Evolutionary conservation across 1,284 basidiomycete species (phyloP).

Genomic region (Moesziomyces antarcticus): DNA sequence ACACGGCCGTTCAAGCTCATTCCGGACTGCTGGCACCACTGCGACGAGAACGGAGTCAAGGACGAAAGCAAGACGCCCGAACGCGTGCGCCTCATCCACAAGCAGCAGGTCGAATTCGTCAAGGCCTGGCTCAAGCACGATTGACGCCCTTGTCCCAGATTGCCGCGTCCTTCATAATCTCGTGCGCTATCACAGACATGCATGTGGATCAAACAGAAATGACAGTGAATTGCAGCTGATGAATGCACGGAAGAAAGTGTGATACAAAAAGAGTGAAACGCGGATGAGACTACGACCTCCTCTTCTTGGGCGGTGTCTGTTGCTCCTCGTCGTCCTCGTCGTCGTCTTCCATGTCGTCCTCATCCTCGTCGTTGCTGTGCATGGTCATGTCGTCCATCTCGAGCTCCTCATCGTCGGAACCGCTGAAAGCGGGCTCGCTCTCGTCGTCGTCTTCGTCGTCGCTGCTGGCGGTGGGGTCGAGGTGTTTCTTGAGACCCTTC

Average conservation of each 20-base stretch:
- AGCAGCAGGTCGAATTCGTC: conserved; percentile 83
- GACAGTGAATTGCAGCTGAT: neutral
- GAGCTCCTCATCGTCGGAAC: conserved; percentile 40
- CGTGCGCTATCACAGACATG: too few relatives aligned
- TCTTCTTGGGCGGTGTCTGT: conserved; percentile 32
- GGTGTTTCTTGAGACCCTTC: conserved; percentile 79
- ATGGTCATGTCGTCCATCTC: conserved; percentile 53
- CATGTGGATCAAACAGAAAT: neutral
- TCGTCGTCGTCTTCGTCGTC: conserved; percentile 43
- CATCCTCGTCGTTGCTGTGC: conserved; percentile 30
- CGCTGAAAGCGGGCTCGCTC: conserved; percentile 10
- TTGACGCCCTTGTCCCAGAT: neutral
- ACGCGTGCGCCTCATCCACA: conserved; percentile 83
- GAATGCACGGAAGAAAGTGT: neutral
- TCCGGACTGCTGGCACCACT: conserved; percentile 69
- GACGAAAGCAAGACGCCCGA: conserved; percentile 74
- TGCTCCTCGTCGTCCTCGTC: conserved; percentile 25
- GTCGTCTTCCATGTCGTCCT: conserved; percentile 30
- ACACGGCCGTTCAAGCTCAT: conserved; percentile 87
- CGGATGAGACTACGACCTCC: conserved; percentile 17
- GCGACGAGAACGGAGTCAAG: conserved; percentile 54
- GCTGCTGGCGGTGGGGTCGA: conserved; percentile 45
- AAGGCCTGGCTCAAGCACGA: conserved; percentile 79
- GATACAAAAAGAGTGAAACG: neutral
- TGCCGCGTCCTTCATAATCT: neutral